These are phyloP conservation scores for Tuber umbilicatum DNA, from an alignment of 495 filamentous ascomycete species.

Conservation along the genomic window DNA sequence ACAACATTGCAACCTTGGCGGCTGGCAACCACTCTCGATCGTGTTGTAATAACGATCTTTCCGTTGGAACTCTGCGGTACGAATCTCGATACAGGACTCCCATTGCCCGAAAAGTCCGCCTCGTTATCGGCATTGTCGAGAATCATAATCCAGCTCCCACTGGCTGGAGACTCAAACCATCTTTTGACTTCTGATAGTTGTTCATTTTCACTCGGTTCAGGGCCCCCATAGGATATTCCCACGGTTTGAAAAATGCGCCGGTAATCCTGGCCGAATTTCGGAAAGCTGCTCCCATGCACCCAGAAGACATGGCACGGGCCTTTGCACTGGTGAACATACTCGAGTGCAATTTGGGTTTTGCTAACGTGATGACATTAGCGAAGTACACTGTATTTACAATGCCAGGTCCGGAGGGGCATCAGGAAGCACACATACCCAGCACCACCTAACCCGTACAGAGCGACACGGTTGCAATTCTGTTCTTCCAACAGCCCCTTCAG, in stretches of 20 bases:
- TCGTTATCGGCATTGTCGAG: conserved; percentile 31
- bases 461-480: conserved; percentile 32
- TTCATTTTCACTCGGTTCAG: conserved; percentile 12
- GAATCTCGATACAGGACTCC: conserved; percentile 12
- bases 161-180: conserved; percentile 24
- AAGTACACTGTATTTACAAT: conserved; percentile 7
- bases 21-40: conserved; percentile 10
- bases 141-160: conserved; percentile 26
- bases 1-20: conserved; percentile 2
- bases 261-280: conserved; percentile 28
- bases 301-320: conserved; percentile 20
- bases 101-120: conserved; percentile 13
- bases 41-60: conserved; percentile 25
- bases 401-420: neutral
- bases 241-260: conserved; percentile 9
- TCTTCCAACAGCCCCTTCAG: conserved; percentile 39
- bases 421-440: conserved; percentile 44
- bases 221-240: conserved; percentile 16
- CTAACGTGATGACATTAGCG: conserved; percentile 25
- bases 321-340: conserved; percentile 43
- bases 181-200: conserved; percentile 11
- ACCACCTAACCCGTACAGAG: conserved; percentile 47
- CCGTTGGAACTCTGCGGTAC: conserved; percentile 2
- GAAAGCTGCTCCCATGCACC: conserved; percentile 22
- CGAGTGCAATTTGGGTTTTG: conserved; percentile 51